Conservation (phyloP, 495 filamentous ascomycete genomes). For the Xylaria curta region DNA sequence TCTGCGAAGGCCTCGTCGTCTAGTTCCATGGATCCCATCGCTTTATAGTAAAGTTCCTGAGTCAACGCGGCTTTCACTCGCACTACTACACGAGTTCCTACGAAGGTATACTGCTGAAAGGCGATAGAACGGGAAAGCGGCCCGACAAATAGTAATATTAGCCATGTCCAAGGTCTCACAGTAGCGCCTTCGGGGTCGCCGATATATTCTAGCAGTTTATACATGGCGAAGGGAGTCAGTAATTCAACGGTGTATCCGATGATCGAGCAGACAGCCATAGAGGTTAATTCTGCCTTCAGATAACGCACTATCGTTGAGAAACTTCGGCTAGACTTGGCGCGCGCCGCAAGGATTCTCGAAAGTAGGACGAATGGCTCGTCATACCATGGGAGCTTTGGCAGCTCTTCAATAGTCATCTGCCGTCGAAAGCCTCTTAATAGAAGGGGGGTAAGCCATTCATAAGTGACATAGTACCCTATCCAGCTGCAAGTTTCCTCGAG, state of each 20-base stretch:
- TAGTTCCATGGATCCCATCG: slow-evolving; percentile 53
- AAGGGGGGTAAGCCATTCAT: slow-evolving; percentile 56
- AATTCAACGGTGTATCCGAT: slow-evolving; percentile 46
- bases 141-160: slow-evolving; percentile 53
- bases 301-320: slow-evolving; percentile 49
- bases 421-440: slow-evolving; percentile 51
- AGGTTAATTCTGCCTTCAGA: slow-evolving; percentile 44
- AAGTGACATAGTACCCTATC: slow-evolving; percentile 55
- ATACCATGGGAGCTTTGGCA: slow-evolving; percentile 57
- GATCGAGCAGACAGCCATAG: slow-evolving; percentile 48
- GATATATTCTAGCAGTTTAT: slow-evolving; percentile 51
- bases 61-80: slow-evolving; percentile 55
- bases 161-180: slow-evolving; percentile 52
- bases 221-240: slow-evolving; percentile 53
- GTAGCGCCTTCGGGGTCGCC: slow-evolving; percentile 41
- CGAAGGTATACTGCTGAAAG: slow-evolving; percentile 58
- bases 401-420: slow-evolving; percentile 52
- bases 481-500: slow-evolving; percentile 58
- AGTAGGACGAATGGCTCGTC: slow-evolving; percentile 54
- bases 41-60: slow-evolving; percentile 58
- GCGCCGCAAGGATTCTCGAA: slow-evolving; percentile 44
- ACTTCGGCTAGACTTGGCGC: slow-evolving; percentile 48
- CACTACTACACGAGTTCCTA: slow-evolving; percentile 53
- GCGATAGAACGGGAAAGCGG: slow-evolving; percentile 49
- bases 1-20: slow-evolving; percentile 48